These are phyloP conservation scores for Boletus sp. DNA, from an alignment of 1,284 basidiomycete genomes.

Conservation along the genomic window DNA sequence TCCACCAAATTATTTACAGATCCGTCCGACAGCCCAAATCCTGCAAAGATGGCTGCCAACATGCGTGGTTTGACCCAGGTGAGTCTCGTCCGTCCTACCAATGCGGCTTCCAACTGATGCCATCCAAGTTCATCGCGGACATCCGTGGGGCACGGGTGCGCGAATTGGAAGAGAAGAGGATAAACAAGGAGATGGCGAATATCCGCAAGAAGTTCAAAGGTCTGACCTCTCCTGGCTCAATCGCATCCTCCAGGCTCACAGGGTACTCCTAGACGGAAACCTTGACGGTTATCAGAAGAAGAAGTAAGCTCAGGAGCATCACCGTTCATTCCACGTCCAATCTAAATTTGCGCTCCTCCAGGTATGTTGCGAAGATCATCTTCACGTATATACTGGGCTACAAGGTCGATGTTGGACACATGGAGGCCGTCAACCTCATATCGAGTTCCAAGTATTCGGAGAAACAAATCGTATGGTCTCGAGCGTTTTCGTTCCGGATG, in stretches of 20 bases:
- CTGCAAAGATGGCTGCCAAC: slow-evolving; percentile 68
- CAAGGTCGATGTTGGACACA: slow-evolving; percentile 98
- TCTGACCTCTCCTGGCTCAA: slow-evolving; percentile 30
- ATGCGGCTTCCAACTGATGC: slow-evolving; percentile 7
- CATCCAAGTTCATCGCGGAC: slow-evolving; percentile 90
- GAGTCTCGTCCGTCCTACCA: slow-evolving; percentile 21
- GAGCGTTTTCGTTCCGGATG: not conserved
- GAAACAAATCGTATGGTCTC: slow-evolving; percentile 89
- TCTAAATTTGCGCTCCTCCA: slow-evolving; percentile 33
- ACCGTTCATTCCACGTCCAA: slow-evolving; percentile 10
- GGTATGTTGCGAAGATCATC: slow-evolving; percentile 94
- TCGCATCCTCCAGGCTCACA: slow-evolving; percentile 2
- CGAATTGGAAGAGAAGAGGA: slow-evolving; percentile 93
- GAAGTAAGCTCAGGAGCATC: slow-evolving; percentile 63
- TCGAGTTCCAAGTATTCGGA: slow-evolving; percentile 96
- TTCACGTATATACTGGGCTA: slow-evolving; percentile 99
- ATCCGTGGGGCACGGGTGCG: slow-evolving; percentile 89
- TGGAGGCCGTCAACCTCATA: slow-evolving; percentile 99
- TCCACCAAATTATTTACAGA: not conserved
- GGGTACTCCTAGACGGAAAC: slow-evolving; percentile 73
- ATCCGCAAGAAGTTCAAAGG: slow-evolving; percentile 99
- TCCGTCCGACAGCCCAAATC: not conserved
- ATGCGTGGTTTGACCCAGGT: slow-evolving; percentile 94
- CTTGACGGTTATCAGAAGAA: slow-evolving; percentile 99
- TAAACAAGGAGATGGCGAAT: slow-evolving; percentile 99